Evolutionary conservation across 2,329 filamentous ascomycete species (phyloP).

Genomic region (Fusarium brachygibbosum): DNA sequence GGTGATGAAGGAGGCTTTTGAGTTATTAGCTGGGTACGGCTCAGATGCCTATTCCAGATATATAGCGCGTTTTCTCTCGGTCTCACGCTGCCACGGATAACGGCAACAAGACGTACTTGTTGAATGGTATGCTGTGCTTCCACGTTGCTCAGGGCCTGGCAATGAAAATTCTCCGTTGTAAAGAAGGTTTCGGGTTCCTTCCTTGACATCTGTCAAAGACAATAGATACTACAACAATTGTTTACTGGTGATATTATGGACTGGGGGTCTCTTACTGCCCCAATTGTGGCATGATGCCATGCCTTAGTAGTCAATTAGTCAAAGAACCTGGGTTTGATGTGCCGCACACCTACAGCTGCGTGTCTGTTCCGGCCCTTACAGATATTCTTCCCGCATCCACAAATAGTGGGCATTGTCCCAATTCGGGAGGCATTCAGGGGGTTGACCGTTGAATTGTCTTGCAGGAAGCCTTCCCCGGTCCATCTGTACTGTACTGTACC

Average conservation of each 20-base stretch:
- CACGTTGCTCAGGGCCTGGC: constrained; percentile 7
- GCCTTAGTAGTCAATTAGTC: not conserved
- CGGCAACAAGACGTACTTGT: not conserved
- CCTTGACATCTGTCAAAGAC: constrained; percentile 16
- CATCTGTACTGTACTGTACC: not conserved
- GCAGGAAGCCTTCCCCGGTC: constrained; percentile 17
- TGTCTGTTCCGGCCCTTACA: constrained; percentile 21
- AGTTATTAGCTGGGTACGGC: constrained; percentile 6
- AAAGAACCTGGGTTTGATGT: constrained; percentile 16
- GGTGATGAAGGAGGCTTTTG: not conserved
- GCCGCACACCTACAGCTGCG: constrained; percentile 23
- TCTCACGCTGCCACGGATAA: not conserved
- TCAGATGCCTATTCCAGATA: constrained; percentile 33
- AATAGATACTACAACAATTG: not conserved
- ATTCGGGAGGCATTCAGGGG: constrained; percentile 26
- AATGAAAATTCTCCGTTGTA: not conserved
- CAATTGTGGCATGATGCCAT: constrained; percentile 33
- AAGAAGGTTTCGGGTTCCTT: not conserved
- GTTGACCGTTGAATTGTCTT: constrained; percentile 27
- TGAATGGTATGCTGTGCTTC: not conserved
- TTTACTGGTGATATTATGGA: constrained; percentile 7
- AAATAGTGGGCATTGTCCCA: constrained; percentile 18
- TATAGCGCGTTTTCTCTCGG: constrained; percentile 12
- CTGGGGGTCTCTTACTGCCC: constrained; percentile 5
- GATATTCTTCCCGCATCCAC: constrained; percentile 15